A percentile compares a stretch with the other conserved stretches of the same genome.
phyloP scores from a whole-genome alignment of 2,329 filamentous ascomycete species.

The Ceratocystis cacaofunesta region DNA sequence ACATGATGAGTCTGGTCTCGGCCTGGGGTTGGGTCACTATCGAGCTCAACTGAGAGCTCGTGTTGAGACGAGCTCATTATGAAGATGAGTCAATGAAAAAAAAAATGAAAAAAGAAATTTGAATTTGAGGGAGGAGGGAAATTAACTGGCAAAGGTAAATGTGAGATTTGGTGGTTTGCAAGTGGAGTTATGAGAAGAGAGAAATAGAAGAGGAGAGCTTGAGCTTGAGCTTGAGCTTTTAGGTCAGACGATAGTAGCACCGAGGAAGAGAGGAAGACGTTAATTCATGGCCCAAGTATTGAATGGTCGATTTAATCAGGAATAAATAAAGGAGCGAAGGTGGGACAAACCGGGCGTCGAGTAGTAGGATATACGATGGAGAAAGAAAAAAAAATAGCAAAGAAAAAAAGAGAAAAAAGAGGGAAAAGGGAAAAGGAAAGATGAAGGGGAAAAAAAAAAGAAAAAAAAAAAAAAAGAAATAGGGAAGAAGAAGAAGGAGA shows the following conservation, averaged over 20 bases:
- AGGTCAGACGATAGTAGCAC: slow-evolving; percentile 1
- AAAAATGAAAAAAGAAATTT: neutral
- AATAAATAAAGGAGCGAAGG: neutral
- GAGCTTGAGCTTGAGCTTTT: neutral
- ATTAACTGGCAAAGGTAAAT: too few relatives aligned
- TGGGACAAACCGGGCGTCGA: neutral
- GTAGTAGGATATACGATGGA: neutral
- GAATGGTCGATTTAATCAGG: neutral
- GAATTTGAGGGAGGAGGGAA: neutral
- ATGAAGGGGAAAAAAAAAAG: too few relatives aligned
- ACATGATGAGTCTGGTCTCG: neutral
- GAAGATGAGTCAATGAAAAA: neutral
- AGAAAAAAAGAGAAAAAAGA: neutral
- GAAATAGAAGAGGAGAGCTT: neutral
- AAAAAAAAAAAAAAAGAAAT: neutral
- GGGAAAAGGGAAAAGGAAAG: neutral
- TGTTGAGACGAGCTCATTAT: slow-evolving; percentile 7
- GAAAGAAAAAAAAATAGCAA: neutral
- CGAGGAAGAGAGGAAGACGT: neutral
- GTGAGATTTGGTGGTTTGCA: neutral
- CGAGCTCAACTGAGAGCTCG: neutral
- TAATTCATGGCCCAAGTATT: neutral
- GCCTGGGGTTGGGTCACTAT: neutral
- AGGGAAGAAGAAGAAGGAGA: neutral
- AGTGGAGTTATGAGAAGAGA: neutral